These are phyloP conservation scores for Aspergillus caelatus DNA, from an alignment of 2,329 filamentous ascomycete species.

Conservation along the genomic window DNA sequence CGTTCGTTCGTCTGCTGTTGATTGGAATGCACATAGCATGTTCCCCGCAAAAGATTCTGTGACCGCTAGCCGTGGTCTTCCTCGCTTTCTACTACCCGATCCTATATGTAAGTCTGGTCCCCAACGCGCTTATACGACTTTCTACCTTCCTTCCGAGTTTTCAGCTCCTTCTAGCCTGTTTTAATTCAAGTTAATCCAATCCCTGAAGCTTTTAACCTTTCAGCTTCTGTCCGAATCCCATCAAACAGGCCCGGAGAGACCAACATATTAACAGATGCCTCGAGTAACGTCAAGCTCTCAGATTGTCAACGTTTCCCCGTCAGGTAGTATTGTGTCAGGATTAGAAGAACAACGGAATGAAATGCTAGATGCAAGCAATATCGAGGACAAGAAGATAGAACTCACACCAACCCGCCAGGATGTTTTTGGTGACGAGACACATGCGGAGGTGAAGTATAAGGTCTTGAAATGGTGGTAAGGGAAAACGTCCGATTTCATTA, in stretches of 20 bases:
- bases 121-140: not conserved
- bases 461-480: conserved; percentile 47
- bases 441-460: conserved; percentile 50
- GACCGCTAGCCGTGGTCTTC: not conserved
- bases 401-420: conserved; percentile 17
- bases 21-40: not conserved
- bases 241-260: not conserved
- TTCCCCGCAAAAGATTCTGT: not conserved
- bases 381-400: not conserved
- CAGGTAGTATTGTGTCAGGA: not conserved
- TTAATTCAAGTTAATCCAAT: not conserved
- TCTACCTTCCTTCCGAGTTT: not conserved
- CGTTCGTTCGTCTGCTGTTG: not conserved
- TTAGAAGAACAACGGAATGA: not conserved
- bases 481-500: too few species aligned
- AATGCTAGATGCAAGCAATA: not conserved
- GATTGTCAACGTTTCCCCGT: not conserved
- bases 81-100: not conserved
- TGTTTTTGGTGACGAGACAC: conserved; percentile 37
- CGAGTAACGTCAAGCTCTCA: not conserved
- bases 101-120: not conserved
- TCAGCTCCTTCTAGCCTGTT: fast-evolving
- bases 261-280: not conserved
- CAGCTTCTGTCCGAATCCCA: not conserved
- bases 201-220: not conserved